phyloP scores from a whole-genome alignment of 2,329 filamentous ascomycete genomes.

The Trichoderma asperellum region DNA sequence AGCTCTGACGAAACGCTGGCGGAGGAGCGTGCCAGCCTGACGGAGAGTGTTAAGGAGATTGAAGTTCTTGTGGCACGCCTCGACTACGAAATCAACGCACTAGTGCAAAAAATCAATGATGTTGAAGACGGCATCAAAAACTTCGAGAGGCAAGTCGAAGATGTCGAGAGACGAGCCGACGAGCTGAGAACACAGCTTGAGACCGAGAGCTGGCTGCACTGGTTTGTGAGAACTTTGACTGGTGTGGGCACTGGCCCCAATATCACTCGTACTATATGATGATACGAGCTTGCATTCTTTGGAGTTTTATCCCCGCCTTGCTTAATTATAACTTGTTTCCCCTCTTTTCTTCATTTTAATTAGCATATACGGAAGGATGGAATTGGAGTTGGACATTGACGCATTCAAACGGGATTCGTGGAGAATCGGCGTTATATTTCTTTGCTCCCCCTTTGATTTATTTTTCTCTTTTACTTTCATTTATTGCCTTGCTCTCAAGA shows the following conservation, averaged over 20 bases:
- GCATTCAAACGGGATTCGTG: conserved; percentile 21
- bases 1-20: conserved; percentile 70
- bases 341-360: not conserved
- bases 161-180: conserved; percentile 67
- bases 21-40: conserved; percentile 69
- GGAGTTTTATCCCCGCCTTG: conserved; percentile 26
- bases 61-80: conserved; percentile 82
- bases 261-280: conserved; percentile 45
- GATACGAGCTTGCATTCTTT: conserved; percentile 27
- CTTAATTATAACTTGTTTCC: not conserved
- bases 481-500: conserved; percentile 25
- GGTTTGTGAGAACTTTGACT: conserved; percentile 64
- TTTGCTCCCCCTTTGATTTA: conserved; percentile 28
- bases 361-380: not conserved
- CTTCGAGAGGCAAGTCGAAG: conserved; percentile 77
- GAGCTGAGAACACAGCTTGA: conserved; percentile 66
- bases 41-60: conserved; percentile 75
- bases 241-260: conserved; percentile 65
- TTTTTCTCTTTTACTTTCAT: not conserved
- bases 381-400: conserved; percentile 18
- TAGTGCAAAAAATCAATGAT: conserved; percentile 82
- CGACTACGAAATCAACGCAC: conserved; percentile 84
- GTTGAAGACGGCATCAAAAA: conserved; percentile 81
- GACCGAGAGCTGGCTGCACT: conserved; percentile 66
- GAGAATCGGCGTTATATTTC: conserved; percentile 30